phyloP scores from a whole-genome alignment of 2,329 filamentous ascomycete species.

The Aspergillus viridinutans region DNA sequence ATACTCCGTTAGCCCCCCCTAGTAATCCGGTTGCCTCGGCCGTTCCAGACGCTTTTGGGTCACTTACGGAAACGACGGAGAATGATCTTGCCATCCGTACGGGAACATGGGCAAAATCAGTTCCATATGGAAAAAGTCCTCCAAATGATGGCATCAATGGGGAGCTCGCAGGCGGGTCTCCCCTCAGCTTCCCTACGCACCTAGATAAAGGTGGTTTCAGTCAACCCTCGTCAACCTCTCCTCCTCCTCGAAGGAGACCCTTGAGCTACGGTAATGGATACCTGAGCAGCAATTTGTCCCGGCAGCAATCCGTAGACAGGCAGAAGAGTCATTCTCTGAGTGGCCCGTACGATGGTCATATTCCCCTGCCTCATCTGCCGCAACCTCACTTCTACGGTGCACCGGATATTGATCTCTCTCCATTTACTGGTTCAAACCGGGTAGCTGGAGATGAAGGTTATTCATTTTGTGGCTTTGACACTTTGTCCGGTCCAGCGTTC shows the following conservation, averaged over 20 bases:
- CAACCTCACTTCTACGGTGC: conserved; percentile 74
- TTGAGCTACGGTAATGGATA: conserved; percentile 41
- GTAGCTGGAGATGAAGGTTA: conserved; percentile 51
- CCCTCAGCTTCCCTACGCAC: conserved; percentile 37
- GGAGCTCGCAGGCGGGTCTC: conserved; percentile 34
- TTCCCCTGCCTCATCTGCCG: conserved; percentile 66
- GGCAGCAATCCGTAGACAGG: conserved; percentile 35
- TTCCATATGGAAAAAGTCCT: conserved; percentile 45
- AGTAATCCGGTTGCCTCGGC: conserved; percentile 30
- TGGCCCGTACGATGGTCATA: conserved; percentile 31
- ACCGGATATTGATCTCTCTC: conserved; percentile 64
- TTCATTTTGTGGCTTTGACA: conserved; percentile 79
- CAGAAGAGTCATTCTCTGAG: conserved; percentile 37
- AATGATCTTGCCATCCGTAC: conserved; percentile 36
- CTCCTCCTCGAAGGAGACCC: conserved; percentile 38
- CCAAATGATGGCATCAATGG: conserved; percentile 36
- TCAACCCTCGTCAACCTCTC: conserved; percentile 42
- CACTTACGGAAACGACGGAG: conserved; percentile 27
- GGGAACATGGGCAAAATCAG: conserved; percentile 42
- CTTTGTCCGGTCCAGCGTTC: conserved; percentile 49
- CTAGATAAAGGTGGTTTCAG: conserved; percentile 38
- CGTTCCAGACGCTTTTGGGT: conserved; percentile 36
- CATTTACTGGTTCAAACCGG: conserved; percentile 23
- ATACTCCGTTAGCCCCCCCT: conserved; percentile 22
- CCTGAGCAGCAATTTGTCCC: conserved; percentile 32